Evolutionary conservation across 129 eudicot genomes (phyloP), one percentile per base, ranked within the genome.

Genomic region (Dittrichia graveolens): DNA sequence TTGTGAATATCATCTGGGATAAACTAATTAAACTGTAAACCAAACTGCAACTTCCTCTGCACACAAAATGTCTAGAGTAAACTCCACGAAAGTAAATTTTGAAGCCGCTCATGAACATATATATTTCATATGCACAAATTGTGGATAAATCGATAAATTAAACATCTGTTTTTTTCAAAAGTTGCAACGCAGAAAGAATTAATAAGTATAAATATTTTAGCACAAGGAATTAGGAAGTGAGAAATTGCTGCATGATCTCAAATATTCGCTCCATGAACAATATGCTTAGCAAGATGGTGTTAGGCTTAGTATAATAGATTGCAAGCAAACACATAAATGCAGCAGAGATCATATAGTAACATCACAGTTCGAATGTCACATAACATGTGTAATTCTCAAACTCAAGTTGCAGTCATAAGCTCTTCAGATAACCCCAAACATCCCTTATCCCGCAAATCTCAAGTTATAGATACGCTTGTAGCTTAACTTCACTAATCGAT

Each of bases 11-110:
- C 40, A 48, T 47, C 50, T 35, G 41, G 48, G 18, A 13, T 14
- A 60, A 8, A 43, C 34, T 8, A 2, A 39, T 63, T 18, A 24
- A 64, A 5, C 79, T 10, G 15, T 48, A 39, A 8, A 24, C 0
- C 48, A 34, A 72, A 59, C 46, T 60, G 46, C 59, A 35, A 42
- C 64, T 40, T 37, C 38, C 62, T n/a, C 37, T n/a, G 35, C 65
- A 55, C 14, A 57, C 9, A 24, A 19, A 42, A 44, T 57, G 18
- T 44, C 53, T 7, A 59, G 47, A 73, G 13, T 7, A 15, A 8
- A 14, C n/a, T 35, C 48, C 57, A 35, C 8, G 37, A 61, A 15
- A n/a, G 1, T 14, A 40, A 3, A 71, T 12, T 31, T 42, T 16
- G 14, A 34, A 16, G n/a, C 48, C 16, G 31, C 31, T 24, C 31